Evolutionary conservation across 352 stramenopile species (phyloP), one percentile per base, ranked within the genome.

Genomic region (Globisporangium nunn): DNA sequence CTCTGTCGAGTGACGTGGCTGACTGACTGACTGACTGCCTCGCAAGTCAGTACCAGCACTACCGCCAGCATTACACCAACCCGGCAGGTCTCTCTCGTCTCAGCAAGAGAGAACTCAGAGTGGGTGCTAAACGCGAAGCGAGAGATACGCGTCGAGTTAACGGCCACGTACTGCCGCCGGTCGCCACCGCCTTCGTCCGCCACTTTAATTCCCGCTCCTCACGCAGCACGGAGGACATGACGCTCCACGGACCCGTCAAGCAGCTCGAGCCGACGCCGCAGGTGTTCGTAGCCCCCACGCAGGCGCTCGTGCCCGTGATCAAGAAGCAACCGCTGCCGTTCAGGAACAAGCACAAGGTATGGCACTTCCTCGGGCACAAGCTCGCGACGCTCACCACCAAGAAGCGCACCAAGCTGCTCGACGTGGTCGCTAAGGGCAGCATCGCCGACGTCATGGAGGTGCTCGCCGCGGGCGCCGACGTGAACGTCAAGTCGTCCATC

Each of bases 321-420:
- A 64, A 73, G 62, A 81, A 78, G 58, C 68, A 78, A 59, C 40
- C 45, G 35, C 45, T 69, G 54, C 59, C 57, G 54, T 50, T 63
- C 50, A 62, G 67, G 53, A 59, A 63, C 30, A 59, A 59, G 47
- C 68, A 74, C 35, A 77, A 78, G 45, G 74, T 88, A n/a, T 91
- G 77, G 78, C 58, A 81, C 61, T 91, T 85, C 56, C 63, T 91
- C 4, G 81, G 81, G 40, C 81, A 89, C 67, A 88, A 85, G 61
- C 68, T 91, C 37, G 77, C 81, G 18, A 67, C 74, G 35, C 81
- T 91, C 61, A 86, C 80, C 67, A 74, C 75, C 37, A 65, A 82
- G 59, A 87, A 87, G 54, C 73, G 81, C 61, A 86, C 84, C 61
- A 77, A 78, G 43, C 66, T 91, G 11, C 55, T 88, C 10, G 81